Evolutionary conservation across 2,329 filamentous ascomycete species (phyloP).

Genomic region (Tolypocladium capitatum): DNA sequence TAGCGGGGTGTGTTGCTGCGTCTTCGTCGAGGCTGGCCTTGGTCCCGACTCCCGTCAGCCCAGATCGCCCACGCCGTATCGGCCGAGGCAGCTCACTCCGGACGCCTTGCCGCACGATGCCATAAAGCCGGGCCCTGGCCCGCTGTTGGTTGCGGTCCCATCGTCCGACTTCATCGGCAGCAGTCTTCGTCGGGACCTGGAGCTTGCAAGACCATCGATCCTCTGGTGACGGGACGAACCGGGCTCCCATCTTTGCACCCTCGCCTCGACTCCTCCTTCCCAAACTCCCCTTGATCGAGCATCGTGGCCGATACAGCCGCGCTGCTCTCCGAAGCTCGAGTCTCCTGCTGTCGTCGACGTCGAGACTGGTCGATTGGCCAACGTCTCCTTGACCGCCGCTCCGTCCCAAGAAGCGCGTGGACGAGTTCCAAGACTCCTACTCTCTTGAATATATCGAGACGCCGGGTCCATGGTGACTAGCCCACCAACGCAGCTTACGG

Average conservation of each 20-base stretch:
- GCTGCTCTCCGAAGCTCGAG: neutral
- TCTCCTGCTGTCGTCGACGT: no score
- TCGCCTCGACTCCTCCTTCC: neutral
- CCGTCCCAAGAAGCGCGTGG: no score
- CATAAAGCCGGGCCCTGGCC: neutral
- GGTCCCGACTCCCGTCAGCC: neutral
- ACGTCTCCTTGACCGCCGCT: no score
- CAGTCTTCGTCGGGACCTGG: neutral
- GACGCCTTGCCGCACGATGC: neutral
- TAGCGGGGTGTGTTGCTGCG: neutral
- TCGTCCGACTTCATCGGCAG: neutral
- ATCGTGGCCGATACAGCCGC: neutral
- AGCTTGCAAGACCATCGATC: neutral
- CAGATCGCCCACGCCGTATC: neutral
- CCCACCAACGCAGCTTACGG: neutral
- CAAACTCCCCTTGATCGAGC: neutral
- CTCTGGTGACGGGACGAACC: neutral
- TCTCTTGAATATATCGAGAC: neutral
- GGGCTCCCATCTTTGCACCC: neutral
- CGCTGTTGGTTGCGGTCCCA: neutral
- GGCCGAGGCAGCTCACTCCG: neutral
- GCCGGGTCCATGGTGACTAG: neutral
- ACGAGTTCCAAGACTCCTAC: neutral
- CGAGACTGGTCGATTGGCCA: no score
- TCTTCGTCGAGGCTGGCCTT: neutral